A percentile compares a stretch with the other conserved stretches of the same genome.
Conservation (phyloP, 495 filamentous ascomycete genomes). For the Penicillium diatomitis region DNA sequence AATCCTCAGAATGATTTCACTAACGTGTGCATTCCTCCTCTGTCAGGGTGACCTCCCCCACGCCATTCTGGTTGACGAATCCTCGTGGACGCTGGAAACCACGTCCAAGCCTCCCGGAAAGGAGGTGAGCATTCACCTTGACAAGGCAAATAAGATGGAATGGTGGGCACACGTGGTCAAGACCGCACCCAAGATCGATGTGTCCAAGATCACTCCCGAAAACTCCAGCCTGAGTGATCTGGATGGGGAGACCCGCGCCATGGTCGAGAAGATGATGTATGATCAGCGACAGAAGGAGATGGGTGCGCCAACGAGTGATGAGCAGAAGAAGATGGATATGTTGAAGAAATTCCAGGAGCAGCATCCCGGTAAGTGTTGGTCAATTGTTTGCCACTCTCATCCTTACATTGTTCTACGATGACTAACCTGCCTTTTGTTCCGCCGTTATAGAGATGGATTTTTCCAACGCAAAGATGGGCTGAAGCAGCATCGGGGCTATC, state of each 20-base stretch:
- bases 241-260: conserved; percentile 90
- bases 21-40: not conserved
- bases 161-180: conserved; percentile 95
- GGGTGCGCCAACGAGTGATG: conserved; percentile 79
- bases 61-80: conserved; percentile 71
- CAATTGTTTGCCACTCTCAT: not conserved
- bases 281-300: conserved; percentile 96
- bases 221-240: conserved; percentile 82
- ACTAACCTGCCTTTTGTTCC: conserved; percentile 3
- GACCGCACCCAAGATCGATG: conserved; percentile 73
- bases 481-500: not conserved
- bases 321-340: conserved; percentile 86
- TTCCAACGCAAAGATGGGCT: conserved; percentile 39
- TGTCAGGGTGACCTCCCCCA: conserved; percentile 75
- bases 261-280: conserved; percentile 99
- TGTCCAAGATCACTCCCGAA: conserved; percentile 89
- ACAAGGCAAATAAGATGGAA: conserved; percentile 94
- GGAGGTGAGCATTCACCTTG: conserved; percentile 79
- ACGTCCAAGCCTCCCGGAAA: conserved; percentile 53
- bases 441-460: conserved; percentile 40
- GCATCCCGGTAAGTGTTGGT: conserved; percentile 76
- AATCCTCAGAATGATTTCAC: not conserved
- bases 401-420: not conserved
- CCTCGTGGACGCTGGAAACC: conserved; percentile 85
- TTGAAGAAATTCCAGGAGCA: conserved; percentile 82